Evolutionary conservation across 305 asterid genomes (phyloP).

Genomic region (Solanum chacoense): DNA sequence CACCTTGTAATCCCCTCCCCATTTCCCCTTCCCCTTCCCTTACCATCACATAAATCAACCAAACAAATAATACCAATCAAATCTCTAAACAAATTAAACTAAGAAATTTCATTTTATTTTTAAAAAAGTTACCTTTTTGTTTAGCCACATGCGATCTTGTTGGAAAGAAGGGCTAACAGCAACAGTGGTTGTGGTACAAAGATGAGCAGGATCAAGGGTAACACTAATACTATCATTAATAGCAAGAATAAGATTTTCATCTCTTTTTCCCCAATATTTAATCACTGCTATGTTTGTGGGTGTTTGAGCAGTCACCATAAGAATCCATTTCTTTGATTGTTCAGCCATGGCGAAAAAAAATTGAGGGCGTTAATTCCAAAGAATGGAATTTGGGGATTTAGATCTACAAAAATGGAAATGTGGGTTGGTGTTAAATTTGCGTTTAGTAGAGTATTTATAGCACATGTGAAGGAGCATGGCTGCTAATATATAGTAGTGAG

Average conservation of each 20-base stretch:
- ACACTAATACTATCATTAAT: constrained; percentile 94
- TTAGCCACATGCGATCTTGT: constrained; percentile 95
- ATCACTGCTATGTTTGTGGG: constrained; percentile 96
- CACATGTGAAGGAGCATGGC: neutral
- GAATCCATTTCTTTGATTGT: constrained; percentile 42
- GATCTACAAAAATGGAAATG: neutral
- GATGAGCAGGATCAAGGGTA: constrained; percentile 90
- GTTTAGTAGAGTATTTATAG: neutral
- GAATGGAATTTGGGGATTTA: neutral
- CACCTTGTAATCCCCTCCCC: neutral
- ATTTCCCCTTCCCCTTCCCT: neutral
- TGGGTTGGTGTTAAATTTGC: neutral
- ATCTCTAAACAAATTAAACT: neutral
- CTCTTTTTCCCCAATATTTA: constrained; percentile 96
- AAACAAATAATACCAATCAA: neutral
- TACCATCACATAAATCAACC: neutral
- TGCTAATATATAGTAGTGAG: neutral
- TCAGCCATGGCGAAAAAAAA: neutral
- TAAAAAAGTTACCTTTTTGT: constrained; percentile 50
- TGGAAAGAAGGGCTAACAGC: constrained; percentile 79
- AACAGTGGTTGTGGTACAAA: constrained; percentile 97
- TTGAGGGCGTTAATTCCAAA: neutral
- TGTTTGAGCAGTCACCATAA: constrained; percentile 79
- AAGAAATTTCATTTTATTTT: neutral
- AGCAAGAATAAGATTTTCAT: constrained; percentile 70